These are phyloP conservation scores for Pseudoturritis turrita DNA, from an alignment of 345 rosid species.

Conservation along the genomic window DNA sequence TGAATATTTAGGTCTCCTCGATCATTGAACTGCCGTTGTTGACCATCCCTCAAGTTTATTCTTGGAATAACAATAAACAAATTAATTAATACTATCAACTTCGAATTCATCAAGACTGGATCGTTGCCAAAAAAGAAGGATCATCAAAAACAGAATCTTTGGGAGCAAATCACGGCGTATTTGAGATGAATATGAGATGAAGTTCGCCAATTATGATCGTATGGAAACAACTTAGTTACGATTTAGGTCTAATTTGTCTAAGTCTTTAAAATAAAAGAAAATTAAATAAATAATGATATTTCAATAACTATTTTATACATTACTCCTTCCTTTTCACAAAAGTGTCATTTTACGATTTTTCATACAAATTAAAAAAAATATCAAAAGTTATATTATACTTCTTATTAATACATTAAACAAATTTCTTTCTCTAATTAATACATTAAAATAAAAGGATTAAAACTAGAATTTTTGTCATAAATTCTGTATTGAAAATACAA, in stretches of 20 bases:
- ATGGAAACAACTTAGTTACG: not conserved
- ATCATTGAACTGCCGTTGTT: conserved; percentile 19
- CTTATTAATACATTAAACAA: too few species aligned
- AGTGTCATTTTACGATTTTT: too few species aligned
- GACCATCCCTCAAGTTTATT: not conserved
- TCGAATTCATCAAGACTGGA: not conserved
- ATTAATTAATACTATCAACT: not conserved
- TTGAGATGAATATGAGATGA: too few species aligned
- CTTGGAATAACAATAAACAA: not conserved
- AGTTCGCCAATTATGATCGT: not conserved
- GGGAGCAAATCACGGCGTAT: too few species aligned
- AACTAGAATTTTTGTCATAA: too few species aligned
- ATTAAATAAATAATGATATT: not conserved
- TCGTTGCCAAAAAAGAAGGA: not conserved
- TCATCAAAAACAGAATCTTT: not conserved
- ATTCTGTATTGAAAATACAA: too few species aligned
- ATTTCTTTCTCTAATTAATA: too few species aligned
- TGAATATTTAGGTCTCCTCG: conserved; percentile 13
- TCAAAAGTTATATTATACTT: too few species aligned
- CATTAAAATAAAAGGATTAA: too few species aligned
- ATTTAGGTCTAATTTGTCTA: not conserved
- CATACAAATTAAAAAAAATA: too few species aligned
- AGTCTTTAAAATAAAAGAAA: not conserved
- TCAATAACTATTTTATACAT: not conserved
- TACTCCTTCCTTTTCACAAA: not conserved